A percentile compares a stretch with the other conserved stretches of the same genome.
Conservation (phyloP, 129 eudicot genomes). For the Tanacetum coccineum region DNA sequence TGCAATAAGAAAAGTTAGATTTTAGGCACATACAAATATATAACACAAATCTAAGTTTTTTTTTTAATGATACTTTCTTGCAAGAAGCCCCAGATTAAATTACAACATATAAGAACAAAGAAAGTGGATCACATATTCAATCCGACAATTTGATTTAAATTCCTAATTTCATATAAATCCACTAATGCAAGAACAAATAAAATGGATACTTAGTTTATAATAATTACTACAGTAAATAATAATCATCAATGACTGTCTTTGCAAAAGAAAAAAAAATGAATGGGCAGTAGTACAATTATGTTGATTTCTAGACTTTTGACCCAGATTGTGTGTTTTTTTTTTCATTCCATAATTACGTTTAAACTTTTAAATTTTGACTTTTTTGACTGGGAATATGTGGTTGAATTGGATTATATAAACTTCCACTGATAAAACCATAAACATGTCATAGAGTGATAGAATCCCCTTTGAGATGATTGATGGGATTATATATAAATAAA, state of each 20-base stretch:
- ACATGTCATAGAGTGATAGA: conserved; percentile 9
- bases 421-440: background rate
- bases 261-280: background rate
- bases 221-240: background rate
- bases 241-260: too few species aligned
- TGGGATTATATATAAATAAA: conserved; percentile 33
- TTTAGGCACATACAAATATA: too few species aligned
- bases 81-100: too few species aligned
- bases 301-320: conserved; percentile 31
- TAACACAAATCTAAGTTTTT: too few species aligned
- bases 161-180: too few species aligned
- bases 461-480: conserved; percentile 32
- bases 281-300: conserved; percentile 5
- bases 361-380: conserved; percentile 25
- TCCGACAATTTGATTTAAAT: too few species aligned
- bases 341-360: conserved; percentile 21
- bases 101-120: too few species aligned
- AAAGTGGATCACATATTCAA: too few species aligned
- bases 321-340: conserved; percentile 18
- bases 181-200: too few species aligned
- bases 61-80: too few species aligned
- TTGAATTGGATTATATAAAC: conserved; percentile 15
- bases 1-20: too few species aligned
- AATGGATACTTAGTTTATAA: too few species aligned
- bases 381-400: conserved; percentile 26